These are phyloP conservation scores for Herpotrichia juniperi DNA, from an alignment of 2,329 filamentous ascomycete genomes.

Conservation along the genomic window DNA sequence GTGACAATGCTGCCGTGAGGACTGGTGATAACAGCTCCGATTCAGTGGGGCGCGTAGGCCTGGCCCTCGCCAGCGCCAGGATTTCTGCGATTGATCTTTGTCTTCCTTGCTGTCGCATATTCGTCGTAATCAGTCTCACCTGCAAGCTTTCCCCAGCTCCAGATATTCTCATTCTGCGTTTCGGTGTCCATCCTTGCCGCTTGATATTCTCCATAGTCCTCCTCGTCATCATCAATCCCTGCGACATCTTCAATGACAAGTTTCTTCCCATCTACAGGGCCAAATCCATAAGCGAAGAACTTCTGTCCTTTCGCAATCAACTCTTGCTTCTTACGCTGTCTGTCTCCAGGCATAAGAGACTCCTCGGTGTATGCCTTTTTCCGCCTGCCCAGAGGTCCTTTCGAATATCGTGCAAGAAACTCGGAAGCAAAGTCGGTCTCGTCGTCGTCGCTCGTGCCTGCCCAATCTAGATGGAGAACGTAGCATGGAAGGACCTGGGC, in stretches of 20 bases:
- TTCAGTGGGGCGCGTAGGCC: no score
- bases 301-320: conserved; percentile 51
- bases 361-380: not conserved
- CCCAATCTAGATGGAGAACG: conserved; percentile 52
- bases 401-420: conserved; percentile 15
- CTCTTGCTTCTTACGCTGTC: conserved; percentile 45
- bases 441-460: not conserved
- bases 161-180: not conserved
- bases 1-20: no score
- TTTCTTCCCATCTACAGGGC: conserved; percentile 48
- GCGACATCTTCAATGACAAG: conserved; percentile 57
- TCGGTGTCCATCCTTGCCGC: not conserved
- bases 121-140: conserved; percentile 12
- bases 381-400: conserved; percentile 25
- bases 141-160: conserved; percentile 7
- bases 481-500: conserved; percentile 54
- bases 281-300: conserved; percentile 56
- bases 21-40: no score
- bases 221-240: conserved; percentile 29
- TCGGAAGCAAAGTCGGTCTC: conserved; percentile 35
- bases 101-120: conserved; percentile 8
- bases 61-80: not conserved
- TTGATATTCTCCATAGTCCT: not conserved
- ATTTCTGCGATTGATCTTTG: not conserved
- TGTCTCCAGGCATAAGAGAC: conserved; percentile 40